These are phyloP conservation scores for Blepharisma undulans DNA, from an alignment of 169 alveolate genomes.

Conservation along the genomic window DNA sequence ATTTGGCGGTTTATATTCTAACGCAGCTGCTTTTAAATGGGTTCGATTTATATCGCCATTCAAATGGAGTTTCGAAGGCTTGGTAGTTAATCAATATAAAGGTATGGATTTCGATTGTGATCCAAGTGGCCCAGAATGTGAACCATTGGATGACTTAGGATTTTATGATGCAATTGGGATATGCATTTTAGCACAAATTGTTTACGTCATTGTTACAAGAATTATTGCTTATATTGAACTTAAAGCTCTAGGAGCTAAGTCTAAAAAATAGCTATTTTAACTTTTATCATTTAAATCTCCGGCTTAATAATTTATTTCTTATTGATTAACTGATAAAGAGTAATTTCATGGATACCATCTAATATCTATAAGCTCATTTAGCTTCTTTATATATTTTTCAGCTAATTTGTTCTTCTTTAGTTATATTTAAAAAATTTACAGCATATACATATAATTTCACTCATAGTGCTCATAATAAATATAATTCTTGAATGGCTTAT, in stretches of 20 bases:
- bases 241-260: neutral
- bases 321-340: neutral
- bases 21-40: neutral
- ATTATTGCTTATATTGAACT: neutral
- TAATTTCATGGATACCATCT: slow-evolving; percentile 37
- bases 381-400: slow-evolving; percentile 53
- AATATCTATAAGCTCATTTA: neutral
- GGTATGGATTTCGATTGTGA: neutral
- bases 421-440: slow-evolving; percentile 57
- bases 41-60: neutral
- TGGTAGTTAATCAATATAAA: neutral
- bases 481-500: slow-evolving; percentile 42
- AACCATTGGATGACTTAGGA: neutral
- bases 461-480: slow-evolving; percentile 45
- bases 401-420: slow-evolving; percentile 69
- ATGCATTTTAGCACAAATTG: neutral
- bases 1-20: slow-evolving; percentile 52
- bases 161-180: neutral
- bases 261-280: neutral
- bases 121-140: neutral
- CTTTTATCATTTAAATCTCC: neutral
- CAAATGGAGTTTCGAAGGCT: neutral
- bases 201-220: neutral
- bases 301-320: neutral
- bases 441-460: slow-evolving; percentile 68